These are phyloP conservation scores for Rhodotorula sp. DNA, from an alignment of 1,284 basidiomycete genomes.

Conservation along the genomic window DNA sequence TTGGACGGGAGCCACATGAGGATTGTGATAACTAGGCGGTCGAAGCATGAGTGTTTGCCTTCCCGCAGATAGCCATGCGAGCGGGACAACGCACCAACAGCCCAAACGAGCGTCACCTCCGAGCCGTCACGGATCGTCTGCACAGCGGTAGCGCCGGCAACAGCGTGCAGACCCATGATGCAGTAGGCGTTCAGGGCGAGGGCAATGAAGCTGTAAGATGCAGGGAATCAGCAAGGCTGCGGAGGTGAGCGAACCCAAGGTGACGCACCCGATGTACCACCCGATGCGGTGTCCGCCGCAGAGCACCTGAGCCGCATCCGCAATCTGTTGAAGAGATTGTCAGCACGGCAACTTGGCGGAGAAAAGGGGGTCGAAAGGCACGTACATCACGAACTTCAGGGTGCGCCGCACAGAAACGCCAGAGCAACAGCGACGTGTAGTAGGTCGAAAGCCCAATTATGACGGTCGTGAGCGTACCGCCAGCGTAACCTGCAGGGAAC, in stretches of 20 bases:
- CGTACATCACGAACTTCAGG: conserved; percentile 54
- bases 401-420: conserved; percentile 63
- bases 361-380: background rate
- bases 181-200: conserved; percentile 58
- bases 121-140: conserved; percentile 64
- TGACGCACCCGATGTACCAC: conserved; percentile 12
- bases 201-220: conserved; percentile 49
- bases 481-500: conserved; percentile 1
- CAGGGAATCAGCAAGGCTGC: conserved; percentile 27
- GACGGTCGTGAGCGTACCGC: conserved; percentile 20
- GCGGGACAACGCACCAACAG: conserved; percentile 49
- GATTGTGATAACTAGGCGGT: conserved; percentile 12
- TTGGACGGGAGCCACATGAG: conserved; percentile 41
- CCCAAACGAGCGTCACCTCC: conserved; percentile 62
- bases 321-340: conserved; percentile 54
- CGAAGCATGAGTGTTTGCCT: background rate
- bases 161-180: conserved; percentile 50
- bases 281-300: conserved; percentile 11
- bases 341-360: background rate
- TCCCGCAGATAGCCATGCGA: background rate
- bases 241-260: conserved; percentile 48
- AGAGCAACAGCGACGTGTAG: conserved; percentile 58
- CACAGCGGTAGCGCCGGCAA: conserved; percentile 53
- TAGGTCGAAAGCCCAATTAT: conserved; percentile 44
- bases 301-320: conserved; percentile 63